Evolutionary conservation across 176 grass and related monocot species (phyloP).

Genomic region (Miscanthus lutarioriparius): DNA sequence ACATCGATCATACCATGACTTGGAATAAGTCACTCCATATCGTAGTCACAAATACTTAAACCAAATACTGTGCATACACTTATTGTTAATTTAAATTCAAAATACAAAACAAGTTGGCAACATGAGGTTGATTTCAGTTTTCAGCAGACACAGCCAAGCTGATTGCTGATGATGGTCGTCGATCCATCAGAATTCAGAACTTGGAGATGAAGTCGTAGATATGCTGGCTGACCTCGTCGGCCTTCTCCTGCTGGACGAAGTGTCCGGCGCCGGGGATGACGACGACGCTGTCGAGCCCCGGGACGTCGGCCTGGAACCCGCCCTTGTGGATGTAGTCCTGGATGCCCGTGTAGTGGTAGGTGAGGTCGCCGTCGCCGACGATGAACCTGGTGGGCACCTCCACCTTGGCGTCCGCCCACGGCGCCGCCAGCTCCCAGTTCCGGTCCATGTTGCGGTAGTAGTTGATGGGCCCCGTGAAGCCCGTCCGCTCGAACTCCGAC

Average conservation of each 20-base stretch:
- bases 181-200: neutral
- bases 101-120: neutral
- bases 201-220: constrained; percentile 46
- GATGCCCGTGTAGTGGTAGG: constrained; percentile 45
- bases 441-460: constrained; percentile 67
- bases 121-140: neutral
- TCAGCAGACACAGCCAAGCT: neutral
- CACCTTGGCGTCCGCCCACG: constrained; percentile 55
- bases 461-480: constrained; percentile 48
- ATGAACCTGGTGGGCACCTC: constrained; percentile 47
- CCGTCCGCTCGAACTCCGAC: constrained; percentile 45
- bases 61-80: neutral
- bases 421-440: constrained; percentile 56
- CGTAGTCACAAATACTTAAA: neutral
- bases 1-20: neutral
- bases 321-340: constrained; percentile 58
- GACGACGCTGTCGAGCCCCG: constrained; percentile 38
- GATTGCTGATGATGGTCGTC: neutral
- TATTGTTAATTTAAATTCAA: neutral
- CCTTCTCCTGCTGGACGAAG: constrained; percentile 57
- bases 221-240: constrained; percentile 40
- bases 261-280: constrained; percentile 51
- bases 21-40: no score
- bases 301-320: constrained; percentile 40
- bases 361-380: constrained; percentile 50